These are phyloP conservation scores for Kuraishia piskuri DNA, from an alignment of 805 yeast genomes.

Conservation along the genomic window DNA sequence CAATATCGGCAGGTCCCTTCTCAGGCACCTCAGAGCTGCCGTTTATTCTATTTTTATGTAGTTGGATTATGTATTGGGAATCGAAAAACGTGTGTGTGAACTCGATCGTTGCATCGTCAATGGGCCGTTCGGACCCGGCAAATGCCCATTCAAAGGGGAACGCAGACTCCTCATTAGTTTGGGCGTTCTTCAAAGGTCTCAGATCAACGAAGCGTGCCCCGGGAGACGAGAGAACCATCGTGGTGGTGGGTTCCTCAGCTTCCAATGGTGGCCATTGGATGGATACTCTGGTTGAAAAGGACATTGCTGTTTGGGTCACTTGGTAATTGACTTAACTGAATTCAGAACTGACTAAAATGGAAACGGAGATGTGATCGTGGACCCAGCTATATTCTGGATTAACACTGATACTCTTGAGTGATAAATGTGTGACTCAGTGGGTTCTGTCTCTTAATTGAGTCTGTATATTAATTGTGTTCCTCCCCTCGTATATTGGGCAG, in stretches of 20 bases:
- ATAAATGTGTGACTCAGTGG: no score
- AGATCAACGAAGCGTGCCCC: slow-evolving; percentile 38
- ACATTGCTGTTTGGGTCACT: not conserved
- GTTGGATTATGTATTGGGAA: slow-evolving; percentile 23
- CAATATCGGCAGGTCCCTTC: slow-evolving; percentile 25
- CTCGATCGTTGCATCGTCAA: slow-evolving; percentile 25
- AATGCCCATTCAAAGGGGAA: slow-evolving; percentile 53
- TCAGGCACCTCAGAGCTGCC: slow-evolving; percentile 6
- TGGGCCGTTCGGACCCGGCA: slow-evolving; percentile 37
- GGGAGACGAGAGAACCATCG: slow-evolving; percentile 40
- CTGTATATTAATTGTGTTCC: no score
- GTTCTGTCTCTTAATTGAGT: no score
- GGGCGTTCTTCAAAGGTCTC: slow-evolving; percentile 25
- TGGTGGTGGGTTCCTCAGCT: slow-evolving; percentile 34
- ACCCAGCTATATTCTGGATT: no score
- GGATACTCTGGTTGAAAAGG: slow-evolving; percentile 36
- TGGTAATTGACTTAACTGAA: no score
- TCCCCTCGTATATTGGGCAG: no score
- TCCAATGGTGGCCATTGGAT: slow-evolving; percentile 42
- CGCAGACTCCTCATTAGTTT: slow-evolving; percentile 15
- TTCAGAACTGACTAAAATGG: no score
- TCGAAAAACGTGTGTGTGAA: slow-evolving; percentile 35
- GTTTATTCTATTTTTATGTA: slow-evolving; percentile 5
- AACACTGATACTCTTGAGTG: no score
- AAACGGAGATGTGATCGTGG: no score